A percentile compares a stretch with the other conserved stretches of the same genome.
Evolutionary conservation across 2,329 filamentous ascomycete species (phyloP).

Genomic region (Trichoderma atrobrunneum): DNA sequence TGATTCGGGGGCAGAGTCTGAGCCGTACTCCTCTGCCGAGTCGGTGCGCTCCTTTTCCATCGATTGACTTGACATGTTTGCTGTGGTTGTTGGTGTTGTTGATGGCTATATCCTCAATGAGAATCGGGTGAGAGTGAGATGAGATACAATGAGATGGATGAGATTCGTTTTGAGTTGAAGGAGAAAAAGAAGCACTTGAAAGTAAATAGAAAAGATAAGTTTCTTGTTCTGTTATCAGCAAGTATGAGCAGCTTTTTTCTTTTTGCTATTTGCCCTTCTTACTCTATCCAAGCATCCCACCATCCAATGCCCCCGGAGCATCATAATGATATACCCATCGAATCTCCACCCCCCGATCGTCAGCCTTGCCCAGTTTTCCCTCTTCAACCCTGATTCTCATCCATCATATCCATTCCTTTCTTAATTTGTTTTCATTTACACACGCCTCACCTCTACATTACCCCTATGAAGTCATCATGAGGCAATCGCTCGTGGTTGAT

Average conservation of each 20-base stretch:
- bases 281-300: not conserved
- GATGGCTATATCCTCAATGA: not conserved
- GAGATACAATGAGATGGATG: not conserved
- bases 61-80: conserved; percentile 11
- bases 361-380: not conserved
- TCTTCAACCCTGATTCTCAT: not conserved
- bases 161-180: not conserved
- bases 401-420: not conserved
- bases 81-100: not conserved
- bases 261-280: not conserved
- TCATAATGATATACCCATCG: conserved; percentile 17
- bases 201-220: not conserved
- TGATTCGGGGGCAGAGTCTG: conserved; percentile 18
- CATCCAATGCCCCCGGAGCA: not conserved
- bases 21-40: conserved; percentile 5
- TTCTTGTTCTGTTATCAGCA: not conserved
- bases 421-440: not conserved
- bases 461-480: conserved; percentile 15
- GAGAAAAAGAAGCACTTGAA: not conserved
- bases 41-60: conserved; percentile 15
- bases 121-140: not conserved
- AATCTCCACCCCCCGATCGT: not conserved
- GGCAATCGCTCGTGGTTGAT: not conserved
- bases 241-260: not conserved
- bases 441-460: not conserved